Evolutionary conservation across 768 basidiomycete genomes (phyloP), one percentile per base, ranked within the genome.

Genomic region (Suillus subalutaceus): DNA sequence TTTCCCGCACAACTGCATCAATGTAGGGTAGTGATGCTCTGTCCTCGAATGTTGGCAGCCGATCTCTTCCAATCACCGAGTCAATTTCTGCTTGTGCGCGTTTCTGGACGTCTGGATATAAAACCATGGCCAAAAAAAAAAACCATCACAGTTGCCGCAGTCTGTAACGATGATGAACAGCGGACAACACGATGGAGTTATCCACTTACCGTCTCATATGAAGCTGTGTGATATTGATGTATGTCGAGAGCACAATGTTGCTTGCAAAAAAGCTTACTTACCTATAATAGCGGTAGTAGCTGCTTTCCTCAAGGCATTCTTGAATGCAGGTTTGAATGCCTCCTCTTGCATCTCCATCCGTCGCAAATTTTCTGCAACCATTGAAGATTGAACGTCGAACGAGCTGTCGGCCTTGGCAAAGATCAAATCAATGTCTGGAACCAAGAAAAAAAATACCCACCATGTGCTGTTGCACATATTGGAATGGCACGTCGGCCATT

Each of bases 61-160:
- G 62, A 32, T 71, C 67, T 20, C 44, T 55, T 18, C 75, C 73
- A 15, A 73, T 59, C 44, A 73, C 65, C 0, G 64, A 58, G 37
- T 76, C 72, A 10, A 76, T 63, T 50, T 76, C 74, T 20, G 63
- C 65, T 52, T 72, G 72, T 20, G 66, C 67, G 3, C 67, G 62
- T 44, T 40, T 40, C 57, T 53, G 72, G 26, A 63, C 72, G 48
- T 67, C 69, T 13, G 65, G 68, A 64, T 65, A 63, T 43, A 67
- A 62, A 23, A 68, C 73, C 72, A 63, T 72, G 40, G 69, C 72
- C 40, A n/a, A 68, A 66, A 12, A 68, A 50, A 63, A 66, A 70
- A 43, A 50, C 59, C 63, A 57, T 67, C 37, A 72, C 41, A 2
- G 18, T 23, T 9, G 66, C 7, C 5, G 26, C 41, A 13, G 72